Evolutionary conservation across 495 filamentous ascomycete genomes (phyloP).

Genomic region (Copromyces sp.): DNA sequence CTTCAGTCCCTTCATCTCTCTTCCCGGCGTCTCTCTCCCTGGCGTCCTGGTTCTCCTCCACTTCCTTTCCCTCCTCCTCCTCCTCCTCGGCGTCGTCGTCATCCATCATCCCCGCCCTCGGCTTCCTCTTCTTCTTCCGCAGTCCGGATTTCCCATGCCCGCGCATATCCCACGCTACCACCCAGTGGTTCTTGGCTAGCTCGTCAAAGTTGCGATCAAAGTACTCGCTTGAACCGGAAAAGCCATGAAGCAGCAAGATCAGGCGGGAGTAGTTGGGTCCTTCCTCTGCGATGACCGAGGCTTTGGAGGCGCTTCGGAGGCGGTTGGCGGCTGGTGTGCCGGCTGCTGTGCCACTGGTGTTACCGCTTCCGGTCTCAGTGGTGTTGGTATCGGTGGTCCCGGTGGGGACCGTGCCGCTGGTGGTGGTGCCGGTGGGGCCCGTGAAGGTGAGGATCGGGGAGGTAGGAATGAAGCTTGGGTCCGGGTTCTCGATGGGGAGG

Average conservation of each 20-base stretch:
- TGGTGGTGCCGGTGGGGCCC: no score
- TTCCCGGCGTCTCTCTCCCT: no score
- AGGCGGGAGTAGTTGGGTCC: conserved; percentile 5
- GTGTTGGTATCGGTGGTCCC: no score
- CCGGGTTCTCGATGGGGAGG: conserved; percentile 1
- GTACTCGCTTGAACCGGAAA: conserved; percentile 33
- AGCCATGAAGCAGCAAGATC: conserved; percentile 35
- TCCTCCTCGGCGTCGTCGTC: not conserved
- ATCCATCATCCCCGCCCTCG: not conserved
- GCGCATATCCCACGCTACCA: conserved; percentile 34
- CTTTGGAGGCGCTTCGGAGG: not conserved
- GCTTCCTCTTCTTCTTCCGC: not conserved
- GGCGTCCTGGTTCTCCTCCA: no score
- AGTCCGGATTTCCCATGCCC: conserved; percentile 31
- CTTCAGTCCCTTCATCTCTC: no score
- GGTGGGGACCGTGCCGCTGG: no score
- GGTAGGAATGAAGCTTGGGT: not conserved
- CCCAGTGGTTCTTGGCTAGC: conserved; percentile 18
- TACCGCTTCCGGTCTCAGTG: no score
- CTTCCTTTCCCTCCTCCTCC: not conserved
- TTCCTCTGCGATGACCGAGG: not conserved
- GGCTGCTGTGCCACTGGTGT: no score
- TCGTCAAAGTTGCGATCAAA: conserved; percentile 29
- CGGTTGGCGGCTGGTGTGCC: not conserved
- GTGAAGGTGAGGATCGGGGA: not conserved